These are phyloP conservation scores for Pseudogymnoascus sp. DNA, from an alignment of 2,329 filamentous ascomycete species.

Conservation along the genomic window DNA sequence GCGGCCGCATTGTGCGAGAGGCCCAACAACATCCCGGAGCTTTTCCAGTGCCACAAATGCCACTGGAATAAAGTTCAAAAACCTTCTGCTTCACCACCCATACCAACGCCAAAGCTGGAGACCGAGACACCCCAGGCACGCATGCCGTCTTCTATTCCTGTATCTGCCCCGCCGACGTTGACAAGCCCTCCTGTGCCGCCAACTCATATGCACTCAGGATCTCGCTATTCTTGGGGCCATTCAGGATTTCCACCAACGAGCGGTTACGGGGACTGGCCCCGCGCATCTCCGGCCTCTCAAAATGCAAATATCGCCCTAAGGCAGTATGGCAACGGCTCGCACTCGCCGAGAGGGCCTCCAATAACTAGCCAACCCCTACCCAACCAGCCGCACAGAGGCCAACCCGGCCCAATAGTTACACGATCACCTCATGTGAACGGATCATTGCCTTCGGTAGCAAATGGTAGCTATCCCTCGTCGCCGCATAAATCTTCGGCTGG, in stretches of 20 bases:
- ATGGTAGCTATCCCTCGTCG: conserved; percentile 31
- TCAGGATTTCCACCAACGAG: conserved; percentile 31
- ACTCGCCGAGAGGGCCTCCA: conserved; percentile 19
- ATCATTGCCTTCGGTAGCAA: conserved; percentile 35
- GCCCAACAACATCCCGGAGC: conserved; percentile 11
- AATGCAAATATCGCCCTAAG: conserved; percentile 29
- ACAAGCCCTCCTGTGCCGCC: conserved; percentile 25
- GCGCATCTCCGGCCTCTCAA: conserved; percentile 40
- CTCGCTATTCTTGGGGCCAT: conserved; percentile 23
- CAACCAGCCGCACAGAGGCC: conserved; percentile 18
- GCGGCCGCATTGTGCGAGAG: conserved; percentile 26
- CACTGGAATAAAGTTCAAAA: conserved; percentile 40
- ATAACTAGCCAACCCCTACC: conserved; percentile 19
- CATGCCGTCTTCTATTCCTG: conserved; percentile 16
- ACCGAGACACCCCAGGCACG: conserved; percentile 13
- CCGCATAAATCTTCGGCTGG: conserved; percentile 18
- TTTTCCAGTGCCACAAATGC: conserved; percentile 69
- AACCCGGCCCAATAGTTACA: conserved; percentile 22
- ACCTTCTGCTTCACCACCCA: conserved; percentile 9
- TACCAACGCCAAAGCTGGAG: conserved; percentile 14
- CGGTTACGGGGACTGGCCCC: conserved; percentile 42
- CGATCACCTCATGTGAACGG: conserved; percentile 37
- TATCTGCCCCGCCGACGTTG: conserved; percentile 11
- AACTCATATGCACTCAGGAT: conserved; percentile 25
- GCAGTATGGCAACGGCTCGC: conserved; percentile 41